Evolutionary conservation across 805 yeast species (phyloP).

Genomic region (Kodamaea kakaduensis): DNA sequence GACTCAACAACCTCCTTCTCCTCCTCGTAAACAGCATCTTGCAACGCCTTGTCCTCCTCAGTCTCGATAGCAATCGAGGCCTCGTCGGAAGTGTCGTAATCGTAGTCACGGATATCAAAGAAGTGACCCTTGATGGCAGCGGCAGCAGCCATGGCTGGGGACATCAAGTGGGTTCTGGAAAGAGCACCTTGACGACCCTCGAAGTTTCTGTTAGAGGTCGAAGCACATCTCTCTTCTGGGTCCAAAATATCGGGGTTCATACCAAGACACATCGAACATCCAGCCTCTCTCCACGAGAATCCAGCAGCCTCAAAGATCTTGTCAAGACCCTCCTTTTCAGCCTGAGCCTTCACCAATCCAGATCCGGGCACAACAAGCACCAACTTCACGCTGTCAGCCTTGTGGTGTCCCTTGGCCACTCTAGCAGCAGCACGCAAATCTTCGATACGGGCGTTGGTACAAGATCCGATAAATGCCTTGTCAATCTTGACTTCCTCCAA

Average conservation of each 20-base stretch:
- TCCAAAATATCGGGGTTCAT: constrained; percentile 97
- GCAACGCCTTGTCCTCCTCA: constrained; percentile 51
- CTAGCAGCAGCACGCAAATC: constrained; percentile 94
- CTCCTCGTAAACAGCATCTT: constrained; percentile 67
- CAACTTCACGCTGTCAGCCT: constrained; percentile 74
- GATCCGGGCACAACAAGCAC: constrained; percentile 97
- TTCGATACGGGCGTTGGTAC: constrained; percentile 97
- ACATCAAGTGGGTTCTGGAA: constrained; percentile 95
- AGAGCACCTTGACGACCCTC: constrained; percentile 98
- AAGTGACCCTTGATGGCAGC: constrained; percentile 92
- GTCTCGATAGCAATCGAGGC: constrained; percentile 54
- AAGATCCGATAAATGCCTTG: constrained; percentile 95
- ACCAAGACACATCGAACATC: constrained; percentile 99
- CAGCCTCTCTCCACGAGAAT: constrained; percentile 99
- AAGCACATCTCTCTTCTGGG: constrained; percentile 97
- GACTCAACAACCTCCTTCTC: constrained; percentile 55
- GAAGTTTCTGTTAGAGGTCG: constrained; percentile 97
- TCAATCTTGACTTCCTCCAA: constrained; percentile 73
- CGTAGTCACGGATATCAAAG: constrained; percentile 82
- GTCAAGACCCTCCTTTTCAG: constrained; percentile 92
- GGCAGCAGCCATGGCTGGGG: constrained; percentile 99
- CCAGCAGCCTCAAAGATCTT: constrained; percentile 89
- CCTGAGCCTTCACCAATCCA: constrained; percentile 88
- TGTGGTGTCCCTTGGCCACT: constrained; percentile 85
- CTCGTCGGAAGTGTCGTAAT: constrained; percentile 54